Evolutionary conservation across 495 filamentous ascomycete genomes (phyloP), one percentile per base, ranked within the genome.

Genomic region (Neurospora cerealis): DNA sequence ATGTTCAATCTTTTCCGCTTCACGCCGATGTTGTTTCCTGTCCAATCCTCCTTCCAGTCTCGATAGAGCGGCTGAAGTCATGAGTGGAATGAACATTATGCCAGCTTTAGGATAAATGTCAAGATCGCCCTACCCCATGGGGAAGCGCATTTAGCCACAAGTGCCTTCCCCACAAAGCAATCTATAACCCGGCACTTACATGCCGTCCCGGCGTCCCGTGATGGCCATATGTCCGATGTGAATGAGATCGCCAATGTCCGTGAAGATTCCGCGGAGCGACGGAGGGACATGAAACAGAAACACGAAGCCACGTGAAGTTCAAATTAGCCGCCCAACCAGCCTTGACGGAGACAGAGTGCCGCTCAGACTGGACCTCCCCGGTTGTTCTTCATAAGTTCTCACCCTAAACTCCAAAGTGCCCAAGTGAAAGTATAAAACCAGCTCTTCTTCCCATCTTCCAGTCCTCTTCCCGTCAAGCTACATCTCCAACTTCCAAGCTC

Each of bases 161-260:
- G 13, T 34, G 15, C 2, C 1, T 62, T 62, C 28, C 54, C 24
- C 54, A 62, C 28, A 34, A 62, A 62, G 13, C 7, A 62, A 62
- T 62, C 15, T 34, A 62, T 32, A 7, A 19, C 15, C 2, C 28
- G 54, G 54, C 54, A 62, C 3, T 62, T 62, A 8, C 5, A 0
- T 32, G 54, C 54, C 24, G 48, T 60, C 2, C 42, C 40, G 3
- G 9, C 37, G 38, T 40, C 0, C 21, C 46, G 46, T 54, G 10
- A 54, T 54, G 9, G 0, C 21, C 46, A 0, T 54, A 13, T 54
- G 9, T 2, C 46, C 21, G 46, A 46, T 46, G 21, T 24, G 21
- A 13, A 21, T 0, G 46, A 0, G 10, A 54, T 13, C 21, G 4
- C 10, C 21, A 13, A 13, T 24, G 10, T 0, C 10, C 0, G 0